Evolutionary conservation across 2,329 filamentous ascomycete species (phyloP), one percentile per base, ranked within the genome.

Genomic region (Botrytis sinoallii): DNA sequence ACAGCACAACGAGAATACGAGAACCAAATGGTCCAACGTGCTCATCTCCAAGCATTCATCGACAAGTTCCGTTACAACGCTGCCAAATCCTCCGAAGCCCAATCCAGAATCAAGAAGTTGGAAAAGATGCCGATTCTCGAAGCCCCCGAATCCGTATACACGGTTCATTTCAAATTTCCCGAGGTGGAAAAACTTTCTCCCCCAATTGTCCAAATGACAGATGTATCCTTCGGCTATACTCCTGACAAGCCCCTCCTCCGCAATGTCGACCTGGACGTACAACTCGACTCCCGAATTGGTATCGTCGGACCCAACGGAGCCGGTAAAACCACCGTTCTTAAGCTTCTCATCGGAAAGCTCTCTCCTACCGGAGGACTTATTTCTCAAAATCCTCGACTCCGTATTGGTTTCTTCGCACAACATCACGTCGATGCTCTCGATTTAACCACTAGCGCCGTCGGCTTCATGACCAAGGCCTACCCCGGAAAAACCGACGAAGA

Each of bases 51-150:
- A 85, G 91, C 93, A 42, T 99, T 99, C 84, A 99, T 99, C 85
- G 96, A 99, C 88, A 99, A 99, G 85, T 99, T 99, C 88, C 91
- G 96, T 71, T 99, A 99, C 88, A 99, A 99, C 82, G 96, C 96
- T 42, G 96, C 95, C 80, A 99, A 99, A 84, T 98, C 96, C 0
- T 97, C 95, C 14, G 96, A 99, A 86, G 96, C 96, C 1, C 96
- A 99, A 82, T 98, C 95, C 0, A 91, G 96, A 80, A 98, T 99
- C 88, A 99, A 99, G 88, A 99, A 99, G 83, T 87, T 99, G 75
- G 97, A 99, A 83, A 94, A 93, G 81, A 98, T 99, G 93, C 96
- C 97, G 2, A 86, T 97, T 1, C 88, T 99, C 70, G 92, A 97
- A 79, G 83, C 95, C 0, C 97, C 96, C 9, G 96, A 99, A 85